Evolutionary conservation across 306 rosid genomes (phyloP), one percentile per base, ranked within the genome.

Genomic region (Trichosanthes cucumerina): DNA sequence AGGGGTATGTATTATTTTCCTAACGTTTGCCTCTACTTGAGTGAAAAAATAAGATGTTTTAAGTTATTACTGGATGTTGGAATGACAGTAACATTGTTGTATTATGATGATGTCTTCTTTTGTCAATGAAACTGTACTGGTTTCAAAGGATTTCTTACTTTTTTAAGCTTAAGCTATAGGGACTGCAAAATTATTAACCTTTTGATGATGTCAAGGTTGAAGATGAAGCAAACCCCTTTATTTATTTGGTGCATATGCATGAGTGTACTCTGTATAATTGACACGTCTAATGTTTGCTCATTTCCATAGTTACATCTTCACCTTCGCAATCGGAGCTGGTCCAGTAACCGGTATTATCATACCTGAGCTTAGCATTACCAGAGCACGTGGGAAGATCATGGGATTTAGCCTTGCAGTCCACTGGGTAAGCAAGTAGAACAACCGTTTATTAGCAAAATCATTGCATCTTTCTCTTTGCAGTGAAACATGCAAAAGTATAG

Each of bases 311-410:
- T 93, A 93, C 82, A 93, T 93, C 80, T 91, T 91, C 82, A 75
- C 88, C 79, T 93, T 89, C 70, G 97, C 98, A 69, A 71, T 91
- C 79, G 97, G 97, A 82, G 97, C 98, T 70, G 98, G 98, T 41
- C 97, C 98, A 14, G 91, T 89, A 39, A 93, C 98, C 33, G 98
- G 96, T 59, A 86, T 93, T 36, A 86, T 93, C 71, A 90, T 93
- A 85, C 90, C 98, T 11, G 98, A 93, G 84, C 93, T 93, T 74
- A 91, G 98, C 89, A 90, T 92, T 88, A 84, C 83, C 59, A 88
- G 96, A 81, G 87, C 90, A 5, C 91, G 98, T 23, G 97, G 97
- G 76, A 93, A 91, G 89, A 90, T 90, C 79, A 89, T 90, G 97
- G 93, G 93, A 34, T 87, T 93, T 84, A 93, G 98, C 85, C 90